Evolutionary conservation across 2,329 filamentous ascomycete genomes (phyloP), one percentile per base, ranked within the genome.

Genomic region (Epichloe glyceriae): DNA sequence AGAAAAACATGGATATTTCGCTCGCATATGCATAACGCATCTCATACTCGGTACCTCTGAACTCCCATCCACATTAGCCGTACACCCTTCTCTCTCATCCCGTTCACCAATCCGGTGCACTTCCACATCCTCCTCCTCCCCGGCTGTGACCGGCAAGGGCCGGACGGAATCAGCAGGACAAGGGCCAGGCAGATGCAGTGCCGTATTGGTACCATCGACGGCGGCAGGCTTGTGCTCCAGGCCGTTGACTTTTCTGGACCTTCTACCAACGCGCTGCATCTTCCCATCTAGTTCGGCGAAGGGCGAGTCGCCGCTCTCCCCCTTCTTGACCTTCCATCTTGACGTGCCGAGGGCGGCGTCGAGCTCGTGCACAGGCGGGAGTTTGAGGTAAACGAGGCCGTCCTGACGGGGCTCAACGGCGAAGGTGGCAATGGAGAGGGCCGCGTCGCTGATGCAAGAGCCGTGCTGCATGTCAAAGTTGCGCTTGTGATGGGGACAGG

Each of bases 401-500:
- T 93, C 88, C 2, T 56, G 51, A 11, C 88, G 72, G 63, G 84
- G 84, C 65, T 95, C 86, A 4, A 80, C 81, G 0, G 78, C 77
- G 65, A 95, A 95, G 0, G 85, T 90, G 3, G 88, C 88, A 60
- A 95, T 90, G 57, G 83, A 88, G 56, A 93, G 74, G 19, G 73
- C 73, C 35, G 77, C 73, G 64, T 95, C 88, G 62, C 84, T 91
- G 49, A 76, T 79, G 68, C 89, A 94, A 17, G 77, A 73, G 2
- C 88, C 88, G 0, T 79, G 76, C 39, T 74, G 75, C 42, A 95
- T 79, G 62, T 88, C 81, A 65, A 85, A 95, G 70, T 95, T 95
- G 57, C 88, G 82, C 72, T 95, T 95, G 72, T 95, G 89, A 66
- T 85, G 82, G 0, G 89, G 89, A 62, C 88, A 95, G 1, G 83